Evolutionary conservation across 106 monocot species (phyloP), one percentile per base, ranked within the genome.

Genomic region (Posidonia australis): DNA sequence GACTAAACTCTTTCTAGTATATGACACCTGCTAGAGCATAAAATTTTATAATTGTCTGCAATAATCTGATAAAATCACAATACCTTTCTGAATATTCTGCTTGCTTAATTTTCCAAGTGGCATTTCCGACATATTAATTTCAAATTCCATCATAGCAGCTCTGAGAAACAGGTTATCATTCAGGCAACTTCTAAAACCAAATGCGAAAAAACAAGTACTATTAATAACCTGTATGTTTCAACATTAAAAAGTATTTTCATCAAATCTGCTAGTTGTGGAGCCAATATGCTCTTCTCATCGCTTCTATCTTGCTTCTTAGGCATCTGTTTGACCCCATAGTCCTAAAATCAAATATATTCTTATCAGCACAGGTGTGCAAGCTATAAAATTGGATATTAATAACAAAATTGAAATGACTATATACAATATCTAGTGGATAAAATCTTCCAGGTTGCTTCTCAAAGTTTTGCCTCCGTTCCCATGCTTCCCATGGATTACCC

Each of bases 91-190:
- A 41, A 99, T 99, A 69, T 88, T 99, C 46, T 59, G 70, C 72
- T 88, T 91, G 88, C 91, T 99, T 68, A 99, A 79, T 63, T 91
- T 99, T 75, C 91, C 98, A 56, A 99, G 85, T 42, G 98, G 91
- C 98, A 99, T 99, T 71, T 91, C 98, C 12, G 87, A 71, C 87
- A 99, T 78, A 58, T 91, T 88, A 46, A 91, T 99, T 74, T 98
- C 84, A 67, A 98, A 98, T 52, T 98, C 98, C 82, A 84, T 57
- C 90, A 98, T 88, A 59, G 98, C 98, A 83, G 87, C 85, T 78
- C 98, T 98, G 68, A 52, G 72, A 72, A 69, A 44, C n/a, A 36
- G 20, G 30, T 28, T 17, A 41, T 19, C 44, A 42, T 54, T 71
- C 28, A 71, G 51, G 19, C 13, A 67, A 14, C 23, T 21, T 21